Conservation (phyloP, 306 rosid species). For the Quercus glauca region DNA sequence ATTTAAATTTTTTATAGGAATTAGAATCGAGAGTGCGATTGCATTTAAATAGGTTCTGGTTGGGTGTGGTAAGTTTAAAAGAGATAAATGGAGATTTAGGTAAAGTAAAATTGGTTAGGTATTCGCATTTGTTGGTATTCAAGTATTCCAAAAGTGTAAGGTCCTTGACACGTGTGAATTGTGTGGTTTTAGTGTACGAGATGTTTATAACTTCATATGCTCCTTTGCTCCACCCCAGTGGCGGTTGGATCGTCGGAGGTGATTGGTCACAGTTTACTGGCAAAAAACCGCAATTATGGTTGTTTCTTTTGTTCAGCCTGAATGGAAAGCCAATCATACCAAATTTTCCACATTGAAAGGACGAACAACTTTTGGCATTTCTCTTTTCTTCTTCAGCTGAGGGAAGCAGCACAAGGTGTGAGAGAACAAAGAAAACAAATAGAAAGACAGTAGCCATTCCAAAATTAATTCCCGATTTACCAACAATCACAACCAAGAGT, state of each 20-base stretch:
- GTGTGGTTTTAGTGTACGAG: neutral
- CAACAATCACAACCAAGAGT: neutral
- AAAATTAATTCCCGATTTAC: neutral
- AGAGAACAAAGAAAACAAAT: slow-evolving; percentile 11
- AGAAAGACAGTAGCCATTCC: slow-evolving; percentile 8
- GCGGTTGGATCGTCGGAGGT: neutral
- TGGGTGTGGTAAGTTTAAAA: neutral
- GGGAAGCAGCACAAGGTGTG: slow-evolving; percentile 1
- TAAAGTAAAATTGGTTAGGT: slow-evolving; percentile 6
- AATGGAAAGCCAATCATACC: slow-evolving; percentile 29
- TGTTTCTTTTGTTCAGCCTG: neutral
- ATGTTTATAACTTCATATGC: neutral
- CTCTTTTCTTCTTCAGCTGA: neutral
- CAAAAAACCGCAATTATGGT: slow-evolving; percentile 29
- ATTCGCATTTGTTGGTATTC: too few relatives aligned
- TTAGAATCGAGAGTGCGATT: neutral
- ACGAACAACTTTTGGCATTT: neutral
- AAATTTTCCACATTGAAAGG: slow-evolving; percentile 31
- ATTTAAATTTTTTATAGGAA: neutral
- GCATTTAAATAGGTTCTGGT: slow-evolving; percentile 18
- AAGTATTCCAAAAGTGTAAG: too few relatives aligned
- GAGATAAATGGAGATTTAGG: slow-evolving; percentile 15
- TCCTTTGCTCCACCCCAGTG: slow-evolving; percentile 3
- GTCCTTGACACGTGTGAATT: too few relatives aligned
- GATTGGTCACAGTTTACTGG: slow-evolving; percentile 20